These are phyloP conservation scores for Carnegiea gigantea DNA, from an alignment of 179 eudicot genomes.

Conservation along the genomic window DNA sequence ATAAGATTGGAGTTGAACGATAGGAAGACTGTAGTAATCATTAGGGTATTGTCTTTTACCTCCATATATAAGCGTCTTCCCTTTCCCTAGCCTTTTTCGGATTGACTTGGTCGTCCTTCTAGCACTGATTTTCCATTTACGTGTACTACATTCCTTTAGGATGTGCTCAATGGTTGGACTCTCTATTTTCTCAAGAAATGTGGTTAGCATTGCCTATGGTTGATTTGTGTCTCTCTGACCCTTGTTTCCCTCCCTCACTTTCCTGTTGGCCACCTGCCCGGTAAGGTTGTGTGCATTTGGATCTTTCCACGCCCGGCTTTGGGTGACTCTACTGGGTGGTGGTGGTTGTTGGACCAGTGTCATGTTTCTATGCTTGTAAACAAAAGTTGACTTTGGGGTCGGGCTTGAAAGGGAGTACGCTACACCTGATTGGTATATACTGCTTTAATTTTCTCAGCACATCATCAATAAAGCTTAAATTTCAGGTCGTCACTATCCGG, in stretches of 20 bases:
- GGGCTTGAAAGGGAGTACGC: no score
- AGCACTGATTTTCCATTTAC: background rate
- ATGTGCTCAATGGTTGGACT: background rate
- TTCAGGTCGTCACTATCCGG: constrained; percentile 70
- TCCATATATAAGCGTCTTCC: background rate
- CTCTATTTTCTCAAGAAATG: background rate
- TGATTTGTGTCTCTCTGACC: background rate
- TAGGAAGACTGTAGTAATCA: background rate
- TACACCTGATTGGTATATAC: no score
- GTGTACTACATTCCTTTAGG: background rate
- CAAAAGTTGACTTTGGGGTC: no score
- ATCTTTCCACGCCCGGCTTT: background rate
- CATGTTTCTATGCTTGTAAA: no score
- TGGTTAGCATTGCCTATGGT: background rate
- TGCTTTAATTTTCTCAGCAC: background rate
- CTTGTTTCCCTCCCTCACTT: background rate
- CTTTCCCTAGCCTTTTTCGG: background rate
- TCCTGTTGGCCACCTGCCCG: background rate
- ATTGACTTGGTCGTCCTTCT: background rate
- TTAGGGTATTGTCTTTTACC: background rate
- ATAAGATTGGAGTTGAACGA: background rate
- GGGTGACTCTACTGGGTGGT: background rate
- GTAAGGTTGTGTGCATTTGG: background rate
- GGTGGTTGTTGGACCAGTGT: no score
- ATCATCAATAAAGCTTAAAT: constrained; percentile 8